Conservation (phyloP, 2,329 filamentous ascomycete genomes). For the Claviceps capensis region DNA sequence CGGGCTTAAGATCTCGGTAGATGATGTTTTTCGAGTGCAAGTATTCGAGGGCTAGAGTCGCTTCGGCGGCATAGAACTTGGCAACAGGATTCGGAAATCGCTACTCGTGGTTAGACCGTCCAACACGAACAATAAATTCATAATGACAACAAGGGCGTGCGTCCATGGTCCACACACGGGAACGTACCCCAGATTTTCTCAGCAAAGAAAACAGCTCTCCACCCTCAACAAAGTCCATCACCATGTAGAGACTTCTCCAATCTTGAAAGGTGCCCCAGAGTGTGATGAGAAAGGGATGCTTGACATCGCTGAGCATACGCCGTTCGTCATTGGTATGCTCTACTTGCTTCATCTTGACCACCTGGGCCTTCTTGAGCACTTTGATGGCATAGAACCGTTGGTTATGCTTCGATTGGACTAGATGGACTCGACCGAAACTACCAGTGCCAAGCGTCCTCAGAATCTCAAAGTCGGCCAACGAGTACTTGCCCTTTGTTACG, state of each 20-base stretch:
- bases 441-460: conserved; percentile 88
- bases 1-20: conserved; percentile 92
- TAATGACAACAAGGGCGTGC: neutral
- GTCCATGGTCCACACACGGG: neutral
- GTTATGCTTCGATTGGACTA: conserved; percentile 97
- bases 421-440: conserved; percentile 89
- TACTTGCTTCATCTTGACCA: conserved; percentile 99
- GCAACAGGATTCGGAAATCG: conserved; percentile 97
- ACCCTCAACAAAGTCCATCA: conserved; percentile 99
- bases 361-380: conserved; percentile 94
- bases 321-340: conserved; percentile 98
- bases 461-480: conserved; percentile 77
- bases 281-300: conserved; percentile 95
- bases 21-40: conserved; percentile 92
- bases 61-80: conserved; percentile 97
- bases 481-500: conserved; percentile 95
- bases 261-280: conserved; percentile 98
- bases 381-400: conserved; percentile 97
- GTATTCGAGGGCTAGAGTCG: conserved; percentile 90
- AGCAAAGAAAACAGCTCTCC: conserved; percentile 93
- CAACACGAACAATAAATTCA: neutral
- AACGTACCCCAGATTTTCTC: conserved; percentile 73
- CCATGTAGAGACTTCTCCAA: conserved; percentile 93
- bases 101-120: conserved; percentile 30
- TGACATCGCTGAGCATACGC: conserved; percentile 88